A percentile compares a stretch with the other conserved stretches of the same genome.
Conservation (phyloP, 805 yeast species). For the Saccharomycopsis amapae region DNA sequence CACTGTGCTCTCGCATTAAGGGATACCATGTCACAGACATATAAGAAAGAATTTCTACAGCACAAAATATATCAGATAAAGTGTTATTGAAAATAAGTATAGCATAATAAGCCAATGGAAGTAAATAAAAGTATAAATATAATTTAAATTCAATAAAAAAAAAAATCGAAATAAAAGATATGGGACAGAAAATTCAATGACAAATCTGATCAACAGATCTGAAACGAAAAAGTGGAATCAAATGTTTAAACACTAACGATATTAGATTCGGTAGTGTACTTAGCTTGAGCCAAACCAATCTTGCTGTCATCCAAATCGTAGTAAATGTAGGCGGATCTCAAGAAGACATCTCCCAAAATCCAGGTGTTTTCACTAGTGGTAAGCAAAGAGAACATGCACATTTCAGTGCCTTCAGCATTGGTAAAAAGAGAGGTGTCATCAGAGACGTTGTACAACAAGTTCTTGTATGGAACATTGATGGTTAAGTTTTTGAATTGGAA, state of each 20-base stretch:
- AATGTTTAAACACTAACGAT: conserved; percentile 37
- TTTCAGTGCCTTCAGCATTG: conserved; percentile 28
- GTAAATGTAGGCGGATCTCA: conserved; percentile 46
- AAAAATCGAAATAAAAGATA: no score
- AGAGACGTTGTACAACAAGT: conserved; percentile 23
- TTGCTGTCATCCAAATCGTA: conserved; percentile 43
- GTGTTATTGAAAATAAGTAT: no score
- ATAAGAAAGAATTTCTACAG: no score
- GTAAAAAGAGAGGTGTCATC: conserved; percentile 41
- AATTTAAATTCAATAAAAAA: no score
- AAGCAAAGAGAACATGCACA: conserved; percentile 41
- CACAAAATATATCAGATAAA: no score
- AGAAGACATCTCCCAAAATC: conserved; percentile 48
- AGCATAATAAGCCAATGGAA: no score
- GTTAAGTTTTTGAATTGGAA: conserved; percentile 29
- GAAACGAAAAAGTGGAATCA: neutral
- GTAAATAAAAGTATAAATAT: no score
- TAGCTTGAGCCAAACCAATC: conserved; percentile 42
- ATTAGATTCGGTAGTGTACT: conserved; percentile 27
- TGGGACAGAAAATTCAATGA: no score
- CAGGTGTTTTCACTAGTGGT: conserved; percentile 32
- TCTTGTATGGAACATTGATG: conserved; percentile 41
- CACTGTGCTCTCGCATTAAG: no score
- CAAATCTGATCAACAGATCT: no score
- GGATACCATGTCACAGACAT: no score